Evolutionary conservation across 2,329 filamentous ascomycete species (phyloP), one percentile per base, ranked within the genome.

Genomic region (Cephalotrichum gorgonifer): DNA sequence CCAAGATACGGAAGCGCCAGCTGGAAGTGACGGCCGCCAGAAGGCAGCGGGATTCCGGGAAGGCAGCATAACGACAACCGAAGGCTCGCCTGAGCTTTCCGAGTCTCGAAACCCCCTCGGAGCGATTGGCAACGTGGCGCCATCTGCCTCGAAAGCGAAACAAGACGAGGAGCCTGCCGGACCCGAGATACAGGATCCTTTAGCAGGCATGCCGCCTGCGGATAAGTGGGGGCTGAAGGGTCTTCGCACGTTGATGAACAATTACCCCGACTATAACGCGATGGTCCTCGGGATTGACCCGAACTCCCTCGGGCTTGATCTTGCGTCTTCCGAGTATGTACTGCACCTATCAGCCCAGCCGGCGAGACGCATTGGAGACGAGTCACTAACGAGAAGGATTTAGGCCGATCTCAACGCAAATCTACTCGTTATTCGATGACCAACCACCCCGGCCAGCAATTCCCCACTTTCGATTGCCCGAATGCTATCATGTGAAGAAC

Each of bases 201-300:
- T 84, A 25, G 68, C 71, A 44, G 76, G 78, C 43, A 80, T 83
- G 79, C 64, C 74, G n/a, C 71, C 76, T 3, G 73, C 72, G 35
- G 80, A 85, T 57, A 81, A 76, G 58, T 85, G 74, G 72, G 81
- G 81, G 4, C 68, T 84, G 44, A 83, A 83, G 59, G 81, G 81
- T 9, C 66, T 83, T 51, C 71, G 74, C 50, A 76, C 77, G 28
- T 64, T 84, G 62, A 82, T 83, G 72, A 79, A 77, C 62, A 80
- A 76, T 58, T 80, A 75, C 54, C 75, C 77, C 14, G 78, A 82
- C 54, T 83, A 81, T 60, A 78, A 76, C 47, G 75, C 77, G 4
- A 71, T 81, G 57, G 69, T 82, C 11, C 71, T 73, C 42, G 80
- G 80, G 3, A 71, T 82, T 55, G 79, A 84, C 54, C 74, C 80